A percentile compares a stretch with the other conserved stretches of the same genome.
Evolutionary conservation across 2,329 filamentous ascomycete species (phyloP).

Genomic region (Byssoonygena ceratinophila): DNA sequence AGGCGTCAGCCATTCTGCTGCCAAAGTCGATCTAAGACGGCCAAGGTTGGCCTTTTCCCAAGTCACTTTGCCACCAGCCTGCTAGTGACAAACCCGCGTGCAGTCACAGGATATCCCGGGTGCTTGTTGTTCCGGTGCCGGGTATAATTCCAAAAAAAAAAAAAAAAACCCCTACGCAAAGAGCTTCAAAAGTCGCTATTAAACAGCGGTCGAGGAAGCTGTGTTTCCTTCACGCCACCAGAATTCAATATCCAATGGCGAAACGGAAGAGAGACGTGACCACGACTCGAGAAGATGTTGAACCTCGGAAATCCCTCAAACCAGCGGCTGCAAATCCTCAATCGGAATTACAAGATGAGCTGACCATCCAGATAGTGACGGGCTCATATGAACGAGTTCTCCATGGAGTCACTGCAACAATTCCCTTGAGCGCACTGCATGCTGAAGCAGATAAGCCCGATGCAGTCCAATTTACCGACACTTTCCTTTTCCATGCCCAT

Average conservation of each 20-base stretch:
- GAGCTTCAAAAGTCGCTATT: too few relatives aligned
- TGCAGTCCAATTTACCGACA: slow-evolving; percentile 66
- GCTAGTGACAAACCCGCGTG: not conserved
- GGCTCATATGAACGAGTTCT: slow-evolving; percentile 91
- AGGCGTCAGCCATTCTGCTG: not conserved
- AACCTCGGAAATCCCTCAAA: slow-evolving; percentile 29
- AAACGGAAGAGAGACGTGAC: slow-evolving; percentile 38
- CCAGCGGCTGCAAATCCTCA: slow-evolving; percentile 19
- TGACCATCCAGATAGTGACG: slow-evolving; percentile 76
- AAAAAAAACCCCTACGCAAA: too few relatives aligned
- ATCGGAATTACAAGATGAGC: slow-evolving; percentile 20
- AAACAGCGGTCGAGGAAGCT: slow-evolving; percentile 16
- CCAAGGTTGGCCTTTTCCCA: not conserved
- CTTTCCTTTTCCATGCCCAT: slow-evolving; percentile 92
- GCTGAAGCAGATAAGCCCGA: slow-evolving; percentile 13
- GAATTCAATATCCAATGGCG: slow-evolving; percentile 25
- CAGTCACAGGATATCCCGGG: not conserved
- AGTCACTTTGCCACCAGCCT: not conserved
- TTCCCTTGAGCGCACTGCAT: slow-evolving; percentile 32
- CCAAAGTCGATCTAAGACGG: not conserved
- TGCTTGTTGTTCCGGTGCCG: not conserved
- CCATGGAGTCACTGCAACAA: slow-evolving; percentile 74
- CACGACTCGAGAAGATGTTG: slow-evolving; percentile 20
- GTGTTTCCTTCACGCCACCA: too few relatives aligned
- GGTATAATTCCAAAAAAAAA: not conserved